Percentiles rank a stretch among this genome's conserved stretches.
These are phyloP conservation scores for Calocybe cyanea DNA, from an alignment of 768 basidiomycete genomes.

Conservation along the genomic window DNA sequence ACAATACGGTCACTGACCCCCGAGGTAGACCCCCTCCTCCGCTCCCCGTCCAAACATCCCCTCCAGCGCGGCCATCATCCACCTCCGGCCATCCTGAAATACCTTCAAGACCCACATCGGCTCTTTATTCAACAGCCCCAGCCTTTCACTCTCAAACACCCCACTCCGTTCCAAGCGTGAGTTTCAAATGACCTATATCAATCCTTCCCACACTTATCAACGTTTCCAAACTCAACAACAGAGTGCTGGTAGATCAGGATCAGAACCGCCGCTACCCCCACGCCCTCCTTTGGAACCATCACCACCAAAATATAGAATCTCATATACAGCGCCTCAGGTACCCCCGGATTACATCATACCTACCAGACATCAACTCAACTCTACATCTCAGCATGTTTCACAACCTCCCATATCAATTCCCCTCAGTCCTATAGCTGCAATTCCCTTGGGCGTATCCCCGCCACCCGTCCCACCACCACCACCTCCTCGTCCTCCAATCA, in stretches of 20 bases:
- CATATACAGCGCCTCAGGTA: conserved; percentile 4
- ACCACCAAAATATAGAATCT: conserved; percentile 13
- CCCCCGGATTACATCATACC: conserved; percentile 9
- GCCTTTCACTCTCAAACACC: conserved; percentile 1
- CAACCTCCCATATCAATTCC: neutral
- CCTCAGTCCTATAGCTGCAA: conserved; percentile 9
- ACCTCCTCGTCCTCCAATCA: conserved; percentile 8
- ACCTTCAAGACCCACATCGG: conserved; percentile 29
- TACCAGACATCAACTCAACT: neutral
- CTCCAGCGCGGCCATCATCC: conserved; percentile 16
- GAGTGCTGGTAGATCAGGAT: neutral
- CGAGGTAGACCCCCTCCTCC: conserved; percentile 34
- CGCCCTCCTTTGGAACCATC: conserved; percentile 6
- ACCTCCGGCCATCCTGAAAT: conserved; percentile 24
- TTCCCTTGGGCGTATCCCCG: conserved; percentile 11
- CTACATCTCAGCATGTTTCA: conserved; percentile 1
- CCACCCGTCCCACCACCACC: conserved; percentile 23
- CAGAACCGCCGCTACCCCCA: conserved; percentile 8
- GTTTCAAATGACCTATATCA: conserved; percentile 1
- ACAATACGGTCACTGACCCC: conserved; percentile 15
- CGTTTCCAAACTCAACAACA: conserved; percentile 5
- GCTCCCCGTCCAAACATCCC: conserved; percentile 19
- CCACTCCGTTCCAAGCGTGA: conserved; percentile 7
- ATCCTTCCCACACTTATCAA: neutral
- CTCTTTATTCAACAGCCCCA: conserved; percentile 8